Evolutionary conservation across 306 rosid species (phyloP).

Genomic region (Datisca glomerata): DNA sequence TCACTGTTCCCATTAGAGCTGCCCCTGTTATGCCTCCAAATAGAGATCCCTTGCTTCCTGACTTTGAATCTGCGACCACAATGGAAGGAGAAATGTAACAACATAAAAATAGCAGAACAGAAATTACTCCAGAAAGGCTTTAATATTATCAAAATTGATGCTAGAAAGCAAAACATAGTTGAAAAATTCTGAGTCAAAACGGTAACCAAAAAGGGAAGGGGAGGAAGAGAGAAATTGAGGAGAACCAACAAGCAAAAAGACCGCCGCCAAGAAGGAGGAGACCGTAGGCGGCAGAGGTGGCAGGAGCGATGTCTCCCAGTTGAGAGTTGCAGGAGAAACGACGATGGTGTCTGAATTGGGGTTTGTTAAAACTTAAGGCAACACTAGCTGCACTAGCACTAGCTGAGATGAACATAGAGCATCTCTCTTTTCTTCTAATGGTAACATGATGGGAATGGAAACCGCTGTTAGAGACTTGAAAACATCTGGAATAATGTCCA

Average conservation of each 20-base stretch:
- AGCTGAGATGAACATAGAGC: background rate
- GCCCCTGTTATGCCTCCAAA: background rate
- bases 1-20: background rate
- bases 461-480: background rate
- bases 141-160: background rate
- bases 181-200: no score
- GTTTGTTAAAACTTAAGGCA: background rate
- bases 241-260: background rate
- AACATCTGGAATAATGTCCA: background rate
- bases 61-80: background rate
- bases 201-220: no score
- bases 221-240: background rate
- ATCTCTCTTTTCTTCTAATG: background rate
- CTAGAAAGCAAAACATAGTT: background rate
- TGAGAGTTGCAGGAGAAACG: slow-evolving; percentile 1
- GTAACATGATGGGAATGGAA: background rate
- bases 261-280: background rate
- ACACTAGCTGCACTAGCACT: no score
- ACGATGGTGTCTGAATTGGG: background rate
- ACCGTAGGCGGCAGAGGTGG: slow-evolving; percentile 1
- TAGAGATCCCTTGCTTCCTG: background rate
- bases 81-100: background rate
- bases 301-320: background rate
- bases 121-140: background rate
- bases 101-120: background rate